Evolutionary conservation across 768 basidiomycete genomes (phyloP), one percentile per base, ranked within the genome.

Genomic region (Suillus paluster): DNA sequence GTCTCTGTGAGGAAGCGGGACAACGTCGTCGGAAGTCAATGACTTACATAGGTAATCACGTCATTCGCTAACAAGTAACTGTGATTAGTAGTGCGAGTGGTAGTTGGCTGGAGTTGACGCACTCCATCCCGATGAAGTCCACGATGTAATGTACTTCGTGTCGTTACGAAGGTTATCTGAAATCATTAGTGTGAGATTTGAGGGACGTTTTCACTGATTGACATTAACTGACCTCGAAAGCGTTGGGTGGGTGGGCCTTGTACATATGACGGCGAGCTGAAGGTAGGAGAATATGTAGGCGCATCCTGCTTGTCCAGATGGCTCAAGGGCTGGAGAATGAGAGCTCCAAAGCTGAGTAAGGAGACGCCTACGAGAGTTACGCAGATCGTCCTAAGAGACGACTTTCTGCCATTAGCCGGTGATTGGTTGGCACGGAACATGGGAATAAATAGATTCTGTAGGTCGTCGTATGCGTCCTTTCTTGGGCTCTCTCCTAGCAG

Each of bases 41-140:
- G 55, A 66, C 82, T 67, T 63, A 86, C 86, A 69, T 86, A 87
- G 61, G 89, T 89, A 84, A 90, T 89, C 33, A 90, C 87, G 75
- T 91, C 89, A 78, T 91, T 91, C 9, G 89, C 89, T 91, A 64
- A 30, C 55, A 23, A 30, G 57, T 25, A 25, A 44, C 42, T 27
- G 55, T 59, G 48, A 64, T 62, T 44, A 39, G 54, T 19, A 2
- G 25, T 21, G 19, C 39, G 25, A 33, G 8, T 42, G 19, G 21
- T 17, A 12, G 19, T n/a, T 36, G 42, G n/a, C 48, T 36, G 12
- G 6, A 30, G 3, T 49, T 21, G 34, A 81, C 86, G 66, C 69
- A 86, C 85, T 90, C 90, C 90, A 92, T 45, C 90, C 90, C 19
- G 89, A 88, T 39, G 86, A 85, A 44, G 85, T 77, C 88, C 88